Evolutionary conservation across 2,329 filamentous ascomycete genomes (phyloP).

Genomic region (Fusarium sp.): DNA sequence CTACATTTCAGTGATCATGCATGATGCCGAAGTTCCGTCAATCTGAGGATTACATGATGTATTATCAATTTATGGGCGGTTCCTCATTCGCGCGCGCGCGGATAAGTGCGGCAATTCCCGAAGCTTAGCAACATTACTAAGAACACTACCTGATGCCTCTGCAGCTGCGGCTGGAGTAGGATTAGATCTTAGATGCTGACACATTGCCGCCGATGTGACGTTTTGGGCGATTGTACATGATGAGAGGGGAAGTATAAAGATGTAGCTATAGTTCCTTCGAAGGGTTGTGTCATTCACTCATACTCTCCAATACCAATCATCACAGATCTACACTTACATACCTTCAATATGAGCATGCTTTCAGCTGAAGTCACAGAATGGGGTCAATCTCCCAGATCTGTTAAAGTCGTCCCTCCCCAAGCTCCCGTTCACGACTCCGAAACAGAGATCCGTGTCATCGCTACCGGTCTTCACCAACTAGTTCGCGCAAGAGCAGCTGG

Average conservation of each 20-base stretch:
- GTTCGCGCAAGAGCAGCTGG: constrained; percentile 65
- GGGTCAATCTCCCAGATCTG: constrained; percentile 46
- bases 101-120: background rate
- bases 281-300: background rate
- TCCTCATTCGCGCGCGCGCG: background rate
- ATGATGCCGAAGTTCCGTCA: constrained; percentile 38
- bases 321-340: background rate
- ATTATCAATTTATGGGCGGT: constrained; percentile 2
- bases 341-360: constrained; percentile 46
- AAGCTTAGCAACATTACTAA: constrained; percentile 35
- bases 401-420: constrained; percentile 51
- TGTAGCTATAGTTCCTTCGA: background rate
- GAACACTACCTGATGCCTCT: background rate
- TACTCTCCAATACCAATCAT: background rate
- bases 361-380: constrained; percentile 55
- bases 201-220: background rate
- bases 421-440: constrained; percentile 50
- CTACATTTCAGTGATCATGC: background rate
- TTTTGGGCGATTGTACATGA: background rate
- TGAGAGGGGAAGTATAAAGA: constrained; percentile 27
- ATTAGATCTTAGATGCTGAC: background rate
- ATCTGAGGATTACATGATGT: constrained; percentile 29
- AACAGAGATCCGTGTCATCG: constrained; percentile 63
- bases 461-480: constrained; percentile 63
- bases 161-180: constrained; percentile 8